phyloP scores from a whole-genome alignment of 2,329 filamentous ascomycete species.

The Alternaria dauci region DNA sequence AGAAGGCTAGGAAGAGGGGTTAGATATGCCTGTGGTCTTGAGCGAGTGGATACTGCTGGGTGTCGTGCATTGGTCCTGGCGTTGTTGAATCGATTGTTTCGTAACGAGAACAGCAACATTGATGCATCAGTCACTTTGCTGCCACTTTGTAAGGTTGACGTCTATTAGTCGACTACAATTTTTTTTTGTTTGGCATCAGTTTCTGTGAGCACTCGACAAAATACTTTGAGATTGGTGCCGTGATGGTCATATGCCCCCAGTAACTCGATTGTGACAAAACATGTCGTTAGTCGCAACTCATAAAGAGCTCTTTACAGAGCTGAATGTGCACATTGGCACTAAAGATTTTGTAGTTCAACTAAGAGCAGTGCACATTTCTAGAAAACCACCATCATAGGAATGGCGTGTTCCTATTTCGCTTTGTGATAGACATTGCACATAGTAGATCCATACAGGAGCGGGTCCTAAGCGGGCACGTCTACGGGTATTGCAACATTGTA shows the following conservation, averaged over 20 bases:
- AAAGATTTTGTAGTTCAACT: not conserved
- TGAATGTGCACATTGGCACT: no score
- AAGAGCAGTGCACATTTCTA: not conserved
- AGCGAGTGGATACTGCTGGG: no score
- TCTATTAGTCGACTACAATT: not conserved
- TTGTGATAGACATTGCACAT: not conserved
- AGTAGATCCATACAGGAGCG: not conserved
- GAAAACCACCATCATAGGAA: not conserved
- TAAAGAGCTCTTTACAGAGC: no score
- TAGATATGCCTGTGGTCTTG: not conserved
- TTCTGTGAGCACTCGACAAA: not conserved
- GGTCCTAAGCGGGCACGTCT: not conserved
- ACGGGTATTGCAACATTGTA: not conserved
- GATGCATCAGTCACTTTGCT: not conserved
- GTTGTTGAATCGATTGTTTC: not conserved
- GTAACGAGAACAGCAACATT: not conserved
- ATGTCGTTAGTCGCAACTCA: not conserved
- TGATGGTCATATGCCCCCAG: not conserved
- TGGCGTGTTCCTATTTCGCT: not conserved
- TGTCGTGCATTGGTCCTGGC: not conserved
- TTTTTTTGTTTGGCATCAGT: not conserved
- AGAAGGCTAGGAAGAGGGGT: conserved; percentile 69
- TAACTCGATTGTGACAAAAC: not conserved
- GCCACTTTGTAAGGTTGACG: not conserved
- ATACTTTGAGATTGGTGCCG: not conserved